Evolutionary conservation across 2,329 filamentous ascomycete species (phyloP).

Genomic region (Beauveria pseudobassiana): DNA sequence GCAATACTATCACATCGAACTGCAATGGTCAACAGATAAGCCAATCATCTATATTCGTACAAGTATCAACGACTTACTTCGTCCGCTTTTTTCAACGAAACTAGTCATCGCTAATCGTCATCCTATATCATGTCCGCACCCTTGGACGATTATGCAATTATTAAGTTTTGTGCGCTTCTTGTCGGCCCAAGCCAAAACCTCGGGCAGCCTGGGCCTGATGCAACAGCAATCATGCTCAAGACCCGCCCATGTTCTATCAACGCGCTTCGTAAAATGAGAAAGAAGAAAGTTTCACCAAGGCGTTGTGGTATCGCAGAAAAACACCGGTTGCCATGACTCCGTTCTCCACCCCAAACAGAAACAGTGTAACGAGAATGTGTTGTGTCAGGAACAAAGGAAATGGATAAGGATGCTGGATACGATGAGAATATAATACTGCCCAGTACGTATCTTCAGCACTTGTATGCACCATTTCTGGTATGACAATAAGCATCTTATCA

Average conservation of each 20-base stretch:
- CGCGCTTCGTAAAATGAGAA: neutral
- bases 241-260: constrained; percentile 2
- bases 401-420: constrained; percentile 6
- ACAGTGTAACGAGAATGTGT: constrained; percentile 6
- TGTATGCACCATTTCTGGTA: constrained; percentile 9
- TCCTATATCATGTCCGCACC: constrained; percentile 3
- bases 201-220: neutral
- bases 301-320: constrained; percentile 10
- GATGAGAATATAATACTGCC: constrained; percentile 10
- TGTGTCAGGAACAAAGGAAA: constrained; percentile 17
- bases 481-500: neutral
- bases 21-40: neutral
- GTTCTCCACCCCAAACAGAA: constrained; percentile 8
- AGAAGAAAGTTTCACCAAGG: neutral
- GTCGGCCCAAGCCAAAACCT: neutral
- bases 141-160: constrained; percentile 10
- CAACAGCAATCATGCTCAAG: neutral
- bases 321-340: constrained; percentile 10
- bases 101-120: constrained; percentile 10
- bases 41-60: constrained; percentile 12
- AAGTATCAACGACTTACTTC: constrained; percentile 10
- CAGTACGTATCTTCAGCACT: constrained; percentile 3
- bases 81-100: neutral
- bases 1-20: neutral
- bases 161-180: constrained; percentile 8